A percentile compares a stretch with the other conserved stretches of the same genome.
These are phyloP conservation scores for Limnanthes douglasii DNA, from an alignment of 345 rosid genomes.

Conservation along the genomic window DNA sequence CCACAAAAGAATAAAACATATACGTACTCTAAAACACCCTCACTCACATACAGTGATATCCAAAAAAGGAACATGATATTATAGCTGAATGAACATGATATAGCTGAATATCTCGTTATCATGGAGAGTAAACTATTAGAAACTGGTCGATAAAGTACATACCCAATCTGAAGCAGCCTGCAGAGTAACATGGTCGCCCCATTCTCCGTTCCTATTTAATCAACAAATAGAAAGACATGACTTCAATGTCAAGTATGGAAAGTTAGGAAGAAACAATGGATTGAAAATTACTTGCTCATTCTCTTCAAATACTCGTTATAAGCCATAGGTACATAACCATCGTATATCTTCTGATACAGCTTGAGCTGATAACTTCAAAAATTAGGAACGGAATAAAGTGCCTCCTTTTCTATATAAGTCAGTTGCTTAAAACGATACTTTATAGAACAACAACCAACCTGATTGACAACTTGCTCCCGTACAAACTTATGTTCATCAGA, in stretches of 20 bases:
- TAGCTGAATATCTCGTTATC: no score
- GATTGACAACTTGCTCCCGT: conserved; percentile 53
- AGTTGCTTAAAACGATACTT: neutral
- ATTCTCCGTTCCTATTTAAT: conserved; percentile 19
- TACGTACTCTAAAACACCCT: neutral
- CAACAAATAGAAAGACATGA: neutral
- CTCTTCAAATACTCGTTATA: conserved; percentile 47
- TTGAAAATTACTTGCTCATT: conserved; percentile 33
- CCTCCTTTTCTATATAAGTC: conserved; percentile 8
- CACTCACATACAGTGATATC: neutral
- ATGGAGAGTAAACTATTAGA: no score
- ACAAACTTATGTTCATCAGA: conserved; percentile 57
- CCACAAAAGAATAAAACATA: neutral
- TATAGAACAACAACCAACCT: conserved; percentile 23
- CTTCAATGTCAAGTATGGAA: neutral
- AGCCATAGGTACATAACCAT: conserved; percentile 63
- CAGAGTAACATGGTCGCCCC: conserved; percentile 27
- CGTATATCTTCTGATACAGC: conserved; percentile 33
- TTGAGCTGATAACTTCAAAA: conserved; percentile 22
- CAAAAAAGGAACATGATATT: neutral
- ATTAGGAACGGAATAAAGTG: neutral
- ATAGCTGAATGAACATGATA: no score
- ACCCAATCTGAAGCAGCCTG: conserved; percentile 23
- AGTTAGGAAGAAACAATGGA: neutral
- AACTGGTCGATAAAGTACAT: conserved; percentile 4